Percentiles rank a stretch among this genome's conserved stretches.
Conservation (phyloP, 1,284 basidiomycete species). For the Marasmius oreades region DNA sequence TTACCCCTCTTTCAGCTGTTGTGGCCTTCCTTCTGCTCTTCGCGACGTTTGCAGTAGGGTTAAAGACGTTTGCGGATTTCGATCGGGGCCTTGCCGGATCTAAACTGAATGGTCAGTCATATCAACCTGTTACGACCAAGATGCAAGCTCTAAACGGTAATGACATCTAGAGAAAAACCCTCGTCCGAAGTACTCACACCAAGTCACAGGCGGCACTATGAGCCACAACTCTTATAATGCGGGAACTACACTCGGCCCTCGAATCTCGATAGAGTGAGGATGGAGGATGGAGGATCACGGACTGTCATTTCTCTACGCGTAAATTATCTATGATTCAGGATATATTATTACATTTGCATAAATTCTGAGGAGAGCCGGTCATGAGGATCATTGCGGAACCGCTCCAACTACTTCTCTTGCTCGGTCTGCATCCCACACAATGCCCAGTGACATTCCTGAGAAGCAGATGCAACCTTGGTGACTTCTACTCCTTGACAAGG, state of each 20-base stretch:
- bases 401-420: neutral
- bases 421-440: neutral
- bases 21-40: conserved; percentile 71
- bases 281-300: neutral
- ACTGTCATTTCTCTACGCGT: too few species aligned
- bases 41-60: conserved; percentile 66
- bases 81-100: conserved; percentile 67
- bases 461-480: conserved; percentile 17
- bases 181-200: conserved; percentile 41
- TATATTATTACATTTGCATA: too few species aligned
- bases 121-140: conserved; percentile 29
- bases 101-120: conserved; percentile 69
- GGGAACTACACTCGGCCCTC: conserved; percentile 37
- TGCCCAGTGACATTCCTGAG: neutral
- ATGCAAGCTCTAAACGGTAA: conserved; percentile 29
- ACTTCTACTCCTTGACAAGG: conserved; percentile 31
- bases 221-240: conserved; percentile 35
- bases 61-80: conserved; percentile 78
- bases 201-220: conserved; percentile 41
- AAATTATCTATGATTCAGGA: too few species aligned
- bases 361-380: neutral
- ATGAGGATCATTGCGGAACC: too few species aligned
- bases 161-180: conserved; percentile 45
- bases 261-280: conserved; percentile 48
- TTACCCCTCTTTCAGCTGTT: conserved; percentile 45